Base-by-base conservation (phyloP, 306 rosid species). In the Parietaria judaica region DNA sequence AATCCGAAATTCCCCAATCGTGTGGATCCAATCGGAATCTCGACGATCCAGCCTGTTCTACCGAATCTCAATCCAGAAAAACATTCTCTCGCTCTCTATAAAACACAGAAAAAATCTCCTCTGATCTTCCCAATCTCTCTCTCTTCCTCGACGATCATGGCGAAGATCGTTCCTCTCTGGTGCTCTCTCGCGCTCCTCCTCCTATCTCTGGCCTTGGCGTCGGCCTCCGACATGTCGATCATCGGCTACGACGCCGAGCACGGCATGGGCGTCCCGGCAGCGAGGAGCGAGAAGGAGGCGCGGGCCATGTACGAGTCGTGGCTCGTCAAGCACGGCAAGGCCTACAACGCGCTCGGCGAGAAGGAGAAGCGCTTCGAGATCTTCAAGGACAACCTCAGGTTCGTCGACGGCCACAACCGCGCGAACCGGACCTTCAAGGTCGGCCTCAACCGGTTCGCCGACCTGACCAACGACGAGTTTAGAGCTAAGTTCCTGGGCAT, bases 381-480 rank as follows among this genome's bases (percentile, higher is more conserved):
- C 14, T 92, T 92, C n/a, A 84, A 75, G 78, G 95, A 88, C 3
- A 92, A 92, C 50, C 44, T 86, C 0, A 60, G 74, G 61, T 92
- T 86, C 58, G 41, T 86, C 2, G 78, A 78, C 36, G 78, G 69
- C 6, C 96, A 86, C 35, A 88, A 88, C 47, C 48, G 4, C 36
- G 79, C 62, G 44, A 51, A 67, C 34, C 67, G 64, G 48, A 69
- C 70, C 35, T 88, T 61, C 41, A 68, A 38, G 56, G 54, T 88
- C n/a, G 96, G 98, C 3, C 54, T 86, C 62, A 92, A 72, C 59
- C 74, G 73, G 53, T 92, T 92, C 51, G 88, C 96, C 2, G 98
- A 86, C 82, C 79, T 92, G 36, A 78, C 95, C 61, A 88, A 92
- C 56, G 82, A 79, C 14, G 98, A 88, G 66, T 88, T 69, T 59